Base-by-base conservation (phyloP, 1,284 basidiomycete species). In the Fomes fomentarius region DNA sequence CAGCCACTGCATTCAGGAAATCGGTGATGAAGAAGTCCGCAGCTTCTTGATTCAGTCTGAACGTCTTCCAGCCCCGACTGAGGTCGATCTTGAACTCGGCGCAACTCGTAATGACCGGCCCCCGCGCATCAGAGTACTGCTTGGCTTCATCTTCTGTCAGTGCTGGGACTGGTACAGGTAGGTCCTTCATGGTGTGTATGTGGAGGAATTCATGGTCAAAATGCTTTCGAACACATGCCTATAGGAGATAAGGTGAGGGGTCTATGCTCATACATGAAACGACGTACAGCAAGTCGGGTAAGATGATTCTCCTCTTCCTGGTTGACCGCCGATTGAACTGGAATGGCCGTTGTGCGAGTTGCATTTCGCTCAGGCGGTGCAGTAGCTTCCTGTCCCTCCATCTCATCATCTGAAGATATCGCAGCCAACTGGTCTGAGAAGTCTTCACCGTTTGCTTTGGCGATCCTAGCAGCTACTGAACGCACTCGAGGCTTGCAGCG, bases 51-150 rank as follows among this genome's bases (percentile, higher is more conserved):
- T 54, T 54, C 40, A 43, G 41, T 1, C 4, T 1, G 28, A n/a
- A 43, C 5, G 14, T 11, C 40, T 43, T 37, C 52, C 52, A 54
- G 1, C 37, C 21, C 1, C 41, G 52, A 4, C 11, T 25, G 40
- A 48, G 41, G 28, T 54, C 52, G 41, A 54, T 21, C 19, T 33
- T 21, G 40, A 54, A 54, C 25, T 28, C 22, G 1, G 43, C 28
- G 24, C 33, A 2, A 33, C 2, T 31, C 37, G 47, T 38, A 24
- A 35, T 7, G 6, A 22, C 40, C 3, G 30, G 28, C 14, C 38
- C 24, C 2, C 9, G 38, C 1, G 24, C 24, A 17, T 37, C 12
- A 33, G 31, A 14, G 40, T 37, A 48, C 17, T 21, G 25, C 4
- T 37, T 9, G 17, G 30, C 33, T 26, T 52, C 42, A 1, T 26